Evolutionary conservation across 495 filamentous ascomycete species (phyloP).

Genomic region (Trichoderma virens): DNA sequence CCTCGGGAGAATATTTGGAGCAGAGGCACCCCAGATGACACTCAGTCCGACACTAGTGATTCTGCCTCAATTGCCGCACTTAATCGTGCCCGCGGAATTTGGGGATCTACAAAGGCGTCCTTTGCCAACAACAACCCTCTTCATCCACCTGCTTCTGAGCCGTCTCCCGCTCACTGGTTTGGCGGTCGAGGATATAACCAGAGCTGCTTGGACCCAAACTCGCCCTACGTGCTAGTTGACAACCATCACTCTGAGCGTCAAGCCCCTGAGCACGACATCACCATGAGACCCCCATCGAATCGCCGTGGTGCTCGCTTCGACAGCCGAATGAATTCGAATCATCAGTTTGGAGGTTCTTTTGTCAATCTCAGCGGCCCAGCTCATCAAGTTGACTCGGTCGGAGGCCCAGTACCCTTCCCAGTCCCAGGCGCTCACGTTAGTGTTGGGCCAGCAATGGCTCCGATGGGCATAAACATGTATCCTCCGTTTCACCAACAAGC

Average conservation of each 20-base stretch:
- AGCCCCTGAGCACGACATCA: slow-evolving; percentile 37
- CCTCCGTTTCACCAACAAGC: slow-evolving; percentile 61
- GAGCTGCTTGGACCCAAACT: slow-evolving; percentile 22
- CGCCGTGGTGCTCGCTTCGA: slow-evolving; percentile 38
- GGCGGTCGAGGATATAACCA: slow-evolving; percentile 29
- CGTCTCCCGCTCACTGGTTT: slow-evolving; percentile 30
- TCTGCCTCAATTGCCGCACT: slow-evolving; percentile 50
- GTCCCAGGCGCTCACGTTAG: slow-evolving; percentile 12
- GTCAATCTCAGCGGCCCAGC: slow-evolving; percentile 20
- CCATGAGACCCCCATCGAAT: slow-evolving; percentile 24
- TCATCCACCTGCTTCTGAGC: slow-evolving; percentile 28
- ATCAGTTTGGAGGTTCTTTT: slow-evolving; percentile 20
- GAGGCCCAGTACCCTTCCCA: slow-evolving; percentile 19
- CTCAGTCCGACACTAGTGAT: slow-evolving; percentile 58
- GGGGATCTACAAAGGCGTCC: slow-evolving; percentile 40
- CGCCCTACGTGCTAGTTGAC: slow-evolving; percentile 17
- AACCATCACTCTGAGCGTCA: slow-evolving; percentile 37
- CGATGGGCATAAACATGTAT: slow-evolving; percentile 42
- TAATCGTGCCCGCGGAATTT: slow-evolving; percentile 55
- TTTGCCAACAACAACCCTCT: slow-evolving; percentile 21
- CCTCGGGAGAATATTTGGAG: slow-evolving; percentile 52
- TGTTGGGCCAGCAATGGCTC: slow-evolving; percentile 10
- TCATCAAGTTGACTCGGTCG: slow-evolving; percentile 28
- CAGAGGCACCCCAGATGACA: slow-evolving; percentile 48
- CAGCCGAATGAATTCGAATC: slow-evolving; percentile 27